A percentile compares a stretch with the other conserved stretches of the same genome.
These are phyloP conservation scores for Eucalyptus viminalis DNA, from an alignment of 345 rosid species.

Conservation along the genomic window DNA sequence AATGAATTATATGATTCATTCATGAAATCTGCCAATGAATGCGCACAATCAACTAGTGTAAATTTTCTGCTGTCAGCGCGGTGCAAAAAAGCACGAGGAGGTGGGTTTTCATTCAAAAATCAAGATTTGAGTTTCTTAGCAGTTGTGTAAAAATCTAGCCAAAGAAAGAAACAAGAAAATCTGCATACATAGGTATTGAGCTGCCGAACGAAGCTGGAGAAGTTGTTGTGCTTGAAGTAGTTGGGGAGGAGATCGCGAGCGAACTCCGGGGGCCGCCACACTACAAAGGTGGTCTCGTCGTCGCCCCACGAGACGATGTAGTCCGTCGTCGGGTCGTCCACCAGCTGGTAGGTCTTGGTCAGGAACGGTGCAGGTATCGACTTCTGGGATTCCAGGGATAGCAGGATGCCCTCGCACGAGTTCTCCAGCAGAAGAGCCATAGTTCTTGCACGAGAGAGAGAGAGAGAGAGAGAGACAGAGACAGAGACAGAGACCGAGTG, in stretches of 20 bases:
- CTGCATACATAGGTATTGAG: conserved; percentile 81
- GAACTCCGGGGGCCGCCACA: conserved; percentile 92
- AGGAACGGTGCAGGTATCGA: conserved; percentile 96
- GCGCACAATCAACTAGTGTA: not conserved
- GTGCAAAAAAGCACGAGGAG: not conserved
- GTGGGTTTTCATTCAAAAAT: not conserved
- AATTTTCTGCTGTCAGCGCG: not conserved
- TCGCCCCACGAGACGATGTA: conserved; percentile 94
- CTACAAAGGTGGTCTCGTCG: conserved; percentile 77
- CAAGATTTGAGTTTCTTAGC: not conserved
- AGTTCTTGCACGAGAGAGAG: not conserved
- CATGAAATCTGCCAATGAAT: not conserved
- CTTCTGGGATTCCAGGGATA: conserved; percentile 74
- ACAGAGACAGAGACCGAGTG: not conserved
- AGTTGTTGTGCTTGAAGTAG: conserved; percentile 96
- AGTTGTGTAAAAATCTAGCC: not conserved
- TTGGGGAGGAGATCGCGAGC: conserved; percentile 95
- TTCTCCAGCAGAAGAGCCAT: conserved; percentile 48
- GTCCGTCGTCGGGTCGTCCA: conserved; percentile 82
- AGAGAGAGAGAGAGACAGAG: not conserved
- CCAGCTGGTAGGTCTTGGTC: conserved; percentile 89
- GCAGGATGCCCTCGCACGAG: conserved; percentile 52
- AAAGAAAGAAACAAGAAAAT: not conserved
- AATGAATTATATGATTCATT: not conserved
- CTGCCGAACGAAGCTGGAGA: conserved; percentile 96